These are phyloP conservation scores for Gyromitra esculenta DNA, from an alignment of 2,329 filamentous ascomycete genomes.

Conservation along the genomic window DNA sequence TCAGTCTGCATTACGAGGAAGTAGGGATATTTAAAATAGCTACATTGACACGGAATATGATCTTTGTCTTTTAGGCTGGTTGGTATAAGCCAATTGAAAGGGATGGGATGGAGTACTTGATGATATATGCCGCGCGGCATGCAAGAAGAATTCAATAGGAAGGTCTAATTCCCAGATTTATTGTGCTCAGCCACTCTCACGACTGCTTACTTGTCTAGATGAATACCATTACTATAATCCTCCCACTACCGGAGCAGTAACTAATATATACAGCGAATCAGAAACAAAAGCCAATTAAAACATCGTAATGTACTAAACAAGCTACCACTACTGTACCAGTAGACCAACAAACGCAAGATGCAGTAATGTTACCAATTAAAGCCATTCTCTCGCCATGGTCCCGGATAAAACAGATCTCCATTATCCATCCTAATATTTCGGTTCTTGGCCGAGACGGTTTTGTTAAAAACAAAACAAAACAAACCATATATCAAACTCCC, in stretches of 20 bases:
- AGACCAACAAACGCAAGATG: not conserved
- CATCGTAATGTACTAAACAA: slow-evolving; percentile 13
- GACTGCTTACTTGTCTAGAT: not conserved
- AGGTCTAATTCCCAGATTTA: slow-evolving; percentile 1
- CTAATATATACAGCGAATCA: slow-evolving; percentile 37
- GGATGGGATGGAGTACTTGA: not conserved
- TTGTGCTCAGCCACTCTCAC: not conserved
- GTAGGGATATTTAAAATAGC: slow-evolving; percentile 8
- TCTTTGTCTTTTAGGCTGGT: not conserved
- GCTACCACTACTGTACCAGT: not conserved
- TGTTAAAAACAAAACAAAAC: slow-evolving; percentile 18
- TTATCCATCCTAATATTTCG: slow-evolving; percentile 2
- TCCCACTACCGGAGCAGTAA: slow-evolving; percentile 13
- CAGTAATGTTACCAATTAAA: slow-evolving; percentile 34
- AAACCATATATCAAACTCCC: slow-evolving; percentile 32
- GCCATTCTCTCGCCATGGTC: slow-evolving; percentile 10
- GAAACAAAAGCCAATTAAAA: slow-evolving; percentile 34
- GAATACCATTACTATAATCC: slow-evolving; percentile 25
- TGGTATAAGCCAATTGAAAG: slow-evolving; percentile 17
- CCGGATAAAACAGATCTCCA: slow-evolving; percentile 4
- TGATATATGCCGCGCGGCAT: not conserved
- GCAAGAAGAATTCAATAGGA: slow-evolving; percentile 6
- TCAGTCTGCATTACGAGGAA: not conserved
- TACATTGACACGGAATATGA: not conserved
- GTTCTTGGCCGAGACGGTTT: not conserved